Evolutionary conservation across 371 early-diverging fungal species (phyloP).

Genomic region (Parasitella parasitica): DNA sequence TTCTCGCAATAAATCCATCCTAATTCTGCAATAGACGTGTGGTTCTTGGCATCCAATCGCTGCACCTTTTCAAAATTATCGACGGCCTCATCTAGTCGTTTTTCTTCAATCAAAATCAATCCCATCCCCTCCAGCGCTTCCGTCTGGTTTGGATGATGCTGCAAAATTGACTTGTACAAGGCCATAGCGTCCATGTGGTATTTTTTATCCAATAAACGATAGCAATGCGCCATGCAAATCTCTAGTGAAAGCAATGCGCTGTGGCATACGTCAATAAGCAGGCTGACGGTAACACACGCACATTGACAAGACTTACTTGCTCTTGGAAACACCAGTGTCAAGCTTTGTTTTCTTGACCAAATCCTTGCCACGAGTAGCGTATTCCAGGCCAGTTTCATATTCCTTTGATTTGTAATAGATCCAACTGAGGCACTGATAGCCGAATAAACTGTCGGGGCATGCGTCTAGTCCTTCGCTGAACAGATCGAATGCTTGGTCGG

Average conservation of each 20-base stretch:
- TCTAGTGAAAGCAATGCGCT: conserved; percentile 61
- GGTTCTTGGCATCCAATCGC: conserved; percentile 44
- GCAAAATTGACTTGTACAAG: conserved; percentile 56
- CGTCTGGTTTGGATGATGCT: conserved; percentile 42
- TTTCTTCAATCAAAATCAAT: conserved; percentile 34
- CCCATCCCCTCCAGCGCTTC: conserved; percentile 54
- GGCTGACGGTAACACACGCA: not conserved
- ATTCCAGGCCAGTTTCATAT: conserved; percentile 62
- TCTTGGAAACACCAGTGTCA: conserved; percentile 35
- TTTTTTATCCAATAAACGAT: conserved; percentile 54
- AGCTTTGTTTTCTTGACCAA: conserved; percentile 31
- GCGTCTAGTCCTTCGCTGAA: conserved; percentile 52
- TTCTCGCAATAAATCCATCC: conserved; percentile 67
- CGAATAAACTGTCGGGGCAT: conserved; percentile 46
- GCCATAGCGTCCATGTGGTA: conserved; percentile 51
- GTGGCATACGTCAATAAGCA: not conserved
- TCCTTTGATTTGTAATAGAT: conserved; percentile 55
- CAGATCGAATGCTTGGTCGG: conserved; percentile 49
- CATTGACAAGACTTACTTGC: conserved; percentile 32
- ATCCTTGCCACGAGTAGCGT: conserved; percentile 55
- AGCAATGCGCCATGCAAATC: conserved; percentile 65
- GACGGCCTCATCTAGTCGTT: conserved; percentile 56
- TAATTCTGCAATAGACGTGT: conserved; percentile 53
- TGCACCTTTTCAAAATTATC: conserved; percentile 53
- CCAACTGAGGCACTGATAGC: conserved; percentile 55